Evolutionary conservation across 208 protist genomes (phyloP).

Genomic region (Vickermania ingenoplastis): DNA sequence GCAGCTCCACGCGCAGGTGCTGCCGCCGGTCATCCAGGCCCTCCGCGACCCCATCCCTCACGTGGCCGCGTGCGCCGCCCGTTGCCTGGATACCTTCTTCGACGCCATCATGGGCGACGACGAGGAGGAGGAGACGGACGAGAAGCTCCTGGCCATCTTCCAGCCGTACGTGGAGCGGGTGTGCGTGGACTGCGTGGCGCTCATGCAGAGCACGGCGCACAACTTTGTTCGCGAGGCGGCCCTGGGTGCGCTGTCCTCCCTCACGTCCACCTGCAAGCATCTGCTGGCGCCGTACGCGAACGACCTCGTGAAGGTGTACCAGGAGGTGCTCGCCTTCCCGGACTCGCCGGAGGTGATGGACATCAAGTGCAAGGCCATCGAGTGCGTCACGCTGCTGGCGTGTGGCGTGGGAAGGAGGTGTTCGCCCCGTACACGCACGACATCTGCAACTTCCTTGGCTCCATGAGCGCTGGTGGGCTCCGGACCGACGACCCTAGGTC

Average conservation of each 20-base stretch:
- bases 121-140: constrained; percentile 41
- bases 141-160: constrained; percentile 21
- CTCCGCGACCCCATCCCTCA: constrained; percentile 57
- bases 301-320: constrained; percentile 61
- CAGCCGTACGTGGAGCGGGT: constrained; percentile 50
- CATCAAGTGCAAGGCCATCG: constrained; percentile 78
- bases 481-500: constrained; percentile 58
- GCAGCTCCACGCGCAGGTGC: constrained; percentile 28
- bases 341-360: constrained; percentile 45
- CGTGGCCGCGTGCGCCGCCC: constrained; percentile 57
- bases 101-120: constrained; percentile 42
- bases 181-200: constrained; percentile 42
- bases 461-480: constrained; percentile 22
- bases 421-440: constrained; percentile 57
- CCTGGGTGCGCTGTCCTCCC: constrained; percentile 59
- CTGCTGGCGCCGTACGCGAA: constrained; percentile 47
- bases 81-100: constrained; percentile 67
- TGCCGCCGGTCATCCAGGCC: constrained; percentile 40
- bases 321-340: constrained; percentile 55
- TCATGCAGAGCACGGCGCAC: constrained; percentile 33
- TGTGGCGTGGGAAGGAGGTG: constrained; percentile 61
- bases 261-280: constrained; percentile 50
- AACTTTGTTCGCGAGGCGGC: constrained; percentile 55
- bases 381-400: constrained; percentile 79
- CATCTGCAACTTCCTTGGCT: constrained; percentile 67